Conservation (phyloP, 331 rosid genomes). For the Ulmus americana region DNA sequence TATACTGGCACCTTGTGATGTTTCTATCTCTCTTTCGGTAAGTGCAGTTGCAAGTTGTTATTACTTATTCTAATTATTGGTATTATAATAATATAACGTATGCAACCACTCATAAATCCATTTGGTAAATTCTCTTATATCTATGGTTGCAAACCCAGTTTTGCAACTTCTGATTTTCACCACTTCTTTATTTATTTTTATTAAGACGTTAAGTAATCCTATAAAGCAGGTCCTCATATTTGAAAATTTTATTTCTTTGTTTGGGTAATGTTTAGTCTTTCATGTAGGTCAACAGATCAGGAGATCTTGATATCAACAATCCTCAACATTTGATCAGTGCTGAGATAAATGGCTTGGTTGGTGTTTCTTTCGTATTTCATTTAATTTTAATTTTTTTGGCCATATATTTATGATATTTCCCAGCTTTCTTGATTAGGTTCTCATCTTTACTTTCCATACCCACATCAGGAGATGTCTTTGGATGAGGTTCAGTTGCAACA, state of each 20-base stretch:
- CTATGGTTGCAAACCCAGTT: no score
- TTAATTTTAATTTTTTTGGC: neutral
- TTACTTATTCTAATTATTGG: no score
- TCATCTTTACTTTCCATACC: slow-evolving; percentile 19
- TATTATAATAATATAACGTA: no score
- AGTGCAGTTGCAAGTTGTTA: neutral
- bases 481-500: slow-evolving; percentile 78
- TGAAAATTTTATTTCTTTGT: no score
- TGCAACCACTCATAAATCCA: no score
- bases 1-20: slow-evolving; percentile 77
- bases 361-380: slow-evolving; percentile 27
- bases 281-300: slow-evolving; percentile 67
- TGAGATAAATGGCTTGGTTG: slow-evolving; percentile 68
- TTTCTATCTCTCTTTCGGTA: slow-evolving; percentile 64
- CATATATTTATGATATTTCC: slow-evolving; percentile 1
- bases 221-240: no score
- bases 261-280: slow-evolving; percentile 11
- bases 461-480: slow-evolving; percentile 36
- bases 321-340: slow-evolving; percentile 71
- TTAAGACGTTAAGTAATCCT: no score
- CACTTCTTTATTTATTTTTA: no score
- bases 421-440: slow-evolving; percentile 31
- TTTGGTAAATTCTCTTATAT: no score
- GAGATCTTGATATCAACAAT: slow-evolving; percentile 52
- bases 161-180: no score